Evolutionary conservation across 208 protist species (phyloP).

Genomic region (Acanthamoeba lenticulata): DNA sequence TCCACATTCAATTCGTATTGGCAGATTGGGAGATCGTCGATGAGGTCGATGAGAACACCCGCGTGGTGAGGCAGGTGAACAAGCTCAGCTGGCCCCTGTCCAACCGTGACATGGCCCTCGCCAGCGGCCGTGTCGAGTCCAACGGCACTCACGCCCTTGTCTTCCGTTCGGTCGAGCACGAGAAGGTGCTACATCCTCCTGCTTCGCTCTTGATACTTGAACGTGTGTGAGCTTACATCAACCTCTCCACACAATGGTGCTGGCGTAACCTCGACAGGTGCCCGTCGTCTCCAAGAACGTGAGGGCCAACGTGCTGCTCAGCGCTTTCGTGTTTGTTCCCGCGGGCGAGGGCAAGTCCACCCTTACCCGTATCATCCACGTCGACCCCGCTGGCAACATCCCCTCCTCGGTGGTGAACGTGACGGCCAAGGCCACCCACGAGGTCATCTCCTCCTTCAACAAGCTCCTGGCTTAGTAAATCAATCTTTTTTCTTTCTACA

Average conservation of each 20-base stretch:
- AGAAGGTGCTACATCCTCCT: background rate
- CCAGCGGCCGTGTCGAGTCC: background rate
- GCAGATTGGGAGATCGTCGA: background rate
- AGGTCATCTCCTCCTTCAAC: background rate
- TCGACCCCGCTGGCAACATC: conserved; percentile 38
- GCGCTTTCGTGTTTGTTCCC: background rate
- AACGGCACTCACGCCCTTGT: background rate
- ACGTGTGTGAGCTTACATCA: background rate
- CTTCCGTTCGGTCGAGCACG: background rate
- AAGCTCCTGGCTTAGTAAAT: background rate
- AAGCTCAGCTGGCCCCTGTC: background rate
- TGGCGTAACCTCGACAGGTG: background rate
- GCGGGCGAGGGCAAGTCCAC: background rate
- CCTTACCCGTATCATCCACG: conserved; percentile 4
- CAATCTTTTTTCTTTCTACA: too few species aligned
- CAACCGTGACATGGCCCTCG: background rate
- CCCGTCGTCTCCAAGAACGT: background rate
- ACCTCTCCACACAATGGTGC: background rate
- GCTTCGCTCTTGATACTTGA: too few species aligned
- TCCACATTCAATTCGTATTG: background rate
- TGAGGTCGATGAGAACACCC: background rate
- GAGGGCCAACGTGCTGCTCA: background rate
- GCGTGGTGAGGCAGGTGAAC: background rate
- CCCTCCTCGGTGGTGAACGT: background rate
- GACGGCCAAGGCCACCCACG: background rate